Conservation (phyloP, 805 yeast genomes). For the Zygosaccharomyces gambellarensis region DNA sequence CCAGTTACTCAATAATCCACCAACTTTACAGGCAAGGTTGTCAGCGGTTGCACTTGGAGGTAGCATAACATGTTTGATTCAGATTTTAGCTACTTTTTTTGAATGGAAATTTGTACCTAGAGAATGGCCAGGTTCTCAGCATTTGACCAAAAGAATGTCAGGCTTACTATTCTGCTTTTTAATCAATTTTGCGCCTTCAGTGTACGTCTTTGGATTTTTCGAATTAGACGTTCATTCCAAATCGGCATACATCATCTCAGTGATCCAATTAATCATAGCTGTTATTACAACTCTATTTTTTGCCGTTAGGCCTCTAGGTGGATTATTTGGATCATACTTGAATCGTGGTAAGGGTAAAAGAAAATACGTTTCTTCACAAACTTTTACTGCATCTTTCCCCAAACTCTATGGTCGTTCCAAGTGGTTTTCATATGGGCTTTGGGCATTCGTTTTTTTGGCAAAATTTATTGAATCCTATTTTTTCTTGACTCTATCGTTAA, state of each 20-base stretch:
- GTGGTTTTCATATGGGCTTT: conserved; percentile 61
- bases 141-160: conserved; percentile 45
- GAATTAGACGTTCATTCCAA: conserved; percentile 30
- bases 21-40: conserved; percentile 50
- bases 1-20: conserved; percentile 52
- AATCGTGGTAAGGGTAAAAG: conserved; percentile 35
- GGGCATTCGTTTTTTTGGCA: conserved; percentile 62
- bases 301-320: conserved; percentile 58
- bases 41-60: conserved; percentile 68
- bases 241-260: conserved; percentile 41
- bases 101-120: conserved; percentile 68
- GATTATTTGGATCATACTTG: conserved; percentile 43
- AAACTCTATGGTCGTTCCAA: conserved; percentile 48
- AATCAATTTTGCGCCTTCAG: conserved; percentile 46
- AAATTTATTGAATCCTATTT: conserved; percentile 76
- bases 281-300: conserved; percentile 50
- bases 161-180: conserved; percentile 41
- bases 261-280: conserved; percentile 54
- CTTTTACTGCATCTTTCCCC: conserved; percentile 59
- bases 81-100: conserved; percentile 49
- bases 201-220: conserved; percentile 43
- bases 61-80: conserved; percentile 51
- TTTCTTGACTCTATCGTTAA: conserved; percentile 64
- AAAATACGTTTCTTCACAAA: conserved; percentile 46
- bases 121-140: conserved; percentile 65